A percentile compares a stretch with the other conserved stretches of the same genome.
phyloP scores from a whole-genome alignment of 768 basidiomycete genomes.

The Coprinopsis strossmayeri region DNA sequence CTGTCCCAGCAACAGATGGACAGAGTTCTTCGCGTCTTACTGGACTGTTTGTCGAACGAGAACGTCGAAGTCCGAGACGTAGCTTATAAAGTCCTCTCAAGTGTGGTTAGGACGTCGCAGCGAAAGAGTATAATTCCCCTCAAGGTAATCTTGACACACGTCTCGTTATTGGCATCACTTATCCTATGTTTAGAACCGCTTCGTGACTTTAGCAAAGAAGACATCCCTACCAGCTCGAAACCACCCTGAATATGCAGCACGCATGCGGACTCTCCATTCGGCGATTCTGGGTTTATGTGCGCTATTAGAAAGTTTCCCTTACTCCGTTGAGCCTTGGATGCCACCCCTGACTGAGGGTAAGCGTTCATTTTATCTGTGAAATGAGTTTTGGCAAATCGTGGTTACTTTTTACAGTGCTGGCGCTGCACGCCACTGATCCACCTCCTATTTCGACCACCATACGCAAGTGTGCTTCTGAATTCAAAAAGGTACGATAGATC shows the following conservation, averaged over 20 bases:
- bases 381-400: background rate
- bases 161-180: background rate
- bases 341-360: conserved; percentile 72
- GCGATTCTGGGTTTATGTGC: conserved; percentile 89
- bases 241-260: conserved; percentile 66
- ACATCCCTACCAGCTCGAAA: conserved; percentile 62
- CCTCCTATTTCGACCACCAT: conserved; percentile 89
- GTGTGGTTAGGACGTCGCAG: conserved; percentile 87
- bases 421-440: conserved; percentile 76
- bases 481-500: conserved; percentile 56
- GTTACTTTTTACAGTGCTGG: conserved; percentile 45
- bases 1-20: conserved; percentile 62
- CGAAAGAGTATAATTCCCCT: conserved; percentile 78
- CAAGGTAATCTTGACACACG: conserved; percentile 42
- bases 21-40: conserved; percentile 74
- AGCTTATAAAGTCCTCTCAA: conserved; percentile 80
- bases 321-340: conserved; percentile 92
- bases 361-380: conserved; percentile 11
- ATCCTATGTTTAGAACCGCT: conserved; percentile 61
- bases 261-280: conserved; percentile 71
- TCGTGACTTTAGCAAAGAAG: conserved; percentile 55
- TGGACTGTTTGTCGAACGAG: conserved; percentile 81
- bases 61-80: conserved; percentile 92
- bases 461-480: conserved; percentile 77
- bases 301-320: conserved; percentile 88